phyloP scores from a whole-genome alignment of 116 monocot genomes.

The Dioscorea cayenensis region DNA sequence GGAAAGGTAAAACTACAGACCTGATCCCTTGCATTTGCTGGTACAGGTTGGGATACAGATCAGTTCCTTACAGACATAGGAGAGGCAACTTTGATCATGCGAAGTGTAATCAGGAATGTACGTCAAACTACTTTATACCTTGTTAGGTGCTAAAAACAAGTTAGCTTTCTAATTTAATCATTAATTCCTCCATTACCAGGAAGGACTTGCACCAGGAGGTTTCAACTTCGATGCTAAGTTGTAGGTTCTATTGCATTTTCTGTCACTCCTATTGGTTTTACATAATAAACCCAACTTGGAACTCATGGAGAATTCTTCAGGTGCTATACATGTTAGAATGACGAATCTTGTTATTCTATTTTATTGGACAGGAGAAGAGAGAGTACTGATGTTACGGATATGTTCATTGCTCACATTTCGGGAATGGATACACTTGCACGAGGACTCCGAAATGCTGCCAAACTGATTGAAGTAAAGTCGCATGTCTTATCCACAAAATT shows the following conservation, averaged over 20 bases:
- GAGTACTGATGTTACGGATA: conserved; percentile 89
- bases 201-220: conserved; percentile 95
- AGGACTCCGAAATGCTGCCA: conserved; percentile 84
- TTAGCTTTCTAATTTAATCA: neutral
- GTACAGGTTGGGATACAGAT: conserved; percentile 94
- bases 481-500: neutral
- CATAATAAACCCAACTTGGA: neutral
- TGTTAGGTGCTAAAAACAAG: too few relatives aligned
- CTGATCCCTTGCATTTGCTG: neutral
- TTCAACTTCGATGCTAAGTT: conserved; percentile 73
- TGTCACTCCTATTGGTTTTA: neutral
- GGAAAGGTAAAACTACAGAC: neutral
- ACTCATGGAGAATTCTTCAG: neutral
- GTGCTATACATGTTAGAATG: neutral
- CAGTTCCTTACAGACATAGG: conserved; percentile 89
- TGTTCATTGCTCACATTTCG: conserved; percentile 89
- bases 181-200: conserved; percentile 26
- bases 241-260: neutral
- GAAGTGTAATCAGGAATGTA: conserved; percentile 93
- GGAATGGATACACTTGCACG: conserved; percentile 97
- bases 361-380: conserved; percentile 59
- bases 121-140: neutral
- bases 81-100: conserved; percentile 92
- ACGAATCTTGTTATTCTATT: neutral
- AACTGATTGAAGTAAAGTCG: conserved; percentile 61